A percentile compares a stretch with the other conserved stretches of the same genome.
Conservation (phyloP, 176 grass and related monocot species). For the Cocos nucifera region DNA sequence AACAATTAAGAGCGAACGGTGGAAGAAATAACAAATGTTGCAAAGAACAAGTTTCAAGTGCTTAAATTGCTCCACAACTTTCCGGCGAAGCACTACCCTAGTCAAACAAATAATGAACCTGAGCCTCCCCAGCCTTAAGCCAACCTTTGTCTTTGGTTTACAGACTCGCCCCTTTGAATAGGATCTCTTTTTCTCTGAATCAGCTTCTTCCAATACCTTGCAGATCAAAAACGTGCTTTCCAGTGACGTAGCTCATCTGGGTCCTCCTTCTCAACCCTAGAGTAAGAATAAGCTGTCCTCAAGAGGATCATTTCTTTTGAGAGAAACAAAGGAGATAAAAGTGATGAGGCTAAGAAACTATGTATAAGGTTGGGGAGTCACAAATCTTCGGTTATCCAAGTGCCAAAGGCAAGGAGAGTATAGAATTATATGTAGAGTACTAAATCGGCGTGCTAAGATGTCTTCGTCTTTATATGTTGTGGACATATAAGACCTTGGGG, state of each 20-base stretch:
- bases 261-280: constrained; percentile 55
- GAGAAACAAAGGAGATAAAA: too few species aligned
- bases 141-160: constrained; percentile 21
- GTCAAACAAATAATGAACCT: constrained; percentile 21
- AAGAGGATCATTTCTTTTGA: constrained; percentile 3
- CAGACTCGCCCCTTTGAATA: neutral
- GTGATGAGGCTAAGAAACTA: too few species aligned
- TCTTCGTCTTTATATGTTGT: too few species aligned
- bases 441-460: too few species aligned
- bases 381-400: too few species aligned
- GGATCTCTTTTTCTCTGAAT: neutral
- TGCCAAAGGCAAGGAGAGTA: too few species aligned
- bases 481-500: too few species aligned
- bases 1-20: too few species aligned
- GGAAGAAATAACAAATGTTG: too few species aligned
- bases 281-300: constrained; percentile 29
- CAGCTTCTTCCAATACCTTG: constrained; percentile 46
- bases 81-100: constrained; percentile 24
- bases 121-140: constrained; percentile 42
- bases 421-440: too few species aligned
- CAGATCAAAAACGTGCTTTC: constrained; percentile 63
- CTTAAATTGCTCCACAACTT: constrained; percentile 27
- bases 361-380: too few species aligned
- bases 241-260: constrained; percentile 37
- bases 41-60: neutral